A percentile compares a stretch with the other conserved stretches of the same genome.
phyloP scores from a whole-genome alignment of 495 filamentous ascomycete species.

The Xylaria intraflava region DNA sequence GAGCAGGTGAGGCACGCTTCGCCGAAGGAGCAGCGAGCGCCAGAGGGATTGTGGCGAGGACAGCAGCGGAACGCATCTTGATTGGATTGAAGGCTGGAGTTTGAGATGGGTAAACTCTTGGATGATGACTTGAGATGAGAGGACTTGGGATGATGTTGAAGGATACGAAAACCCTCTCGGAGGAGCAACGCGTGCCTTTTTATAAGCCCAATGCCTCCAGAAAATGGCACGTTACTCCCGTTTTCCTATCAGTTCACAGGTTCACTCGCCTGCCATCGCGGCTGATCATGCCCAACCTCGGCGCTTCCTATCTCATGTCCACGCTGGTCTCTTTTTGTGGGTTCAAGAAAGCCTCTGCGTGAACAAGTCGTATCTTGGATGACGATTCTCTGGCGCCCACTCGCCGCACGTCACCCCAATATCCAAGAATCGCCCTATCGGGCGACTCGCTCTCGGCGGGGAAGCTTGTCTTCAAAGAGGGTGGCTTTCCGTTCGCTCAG shows the following conservation, averaged over 20 bases:
- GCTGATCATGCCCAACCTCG: conserved; percentile 6
- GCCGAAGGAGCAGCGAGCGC: conserved; percentile 25
- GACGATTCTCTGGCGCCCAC: not conserved
- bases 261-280: conserved; percentile 3
- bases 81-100: not conserved
- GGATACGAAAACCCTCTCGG: not conserved
- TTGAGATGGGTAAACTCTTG: not conserved
- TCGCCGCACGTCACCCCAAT: too few relatives aligned
- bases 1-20: conserved; percentile 21
- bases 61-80: conserved; percentile 22
- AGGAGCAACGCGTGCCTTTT: not conserved
- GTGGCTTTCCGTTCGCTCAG: not conserved
- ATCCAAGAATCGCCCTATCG: not conserved
- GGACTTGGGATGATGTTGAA: conserved; percentile 1
- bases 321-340: not conserved
- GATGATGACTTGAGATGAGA: not conserved
- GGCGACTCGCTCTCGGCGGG: not conserved
- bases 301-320: conserved; percentile 2
- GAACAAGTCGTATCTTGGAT: not conserved
- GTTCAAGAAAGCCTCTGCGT: not conserved
- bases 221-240: not conserved
- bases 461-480: not conserved
- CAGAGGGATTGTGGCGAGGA: conserved; percentile 24
- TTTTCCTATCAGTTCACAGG: not conserved
- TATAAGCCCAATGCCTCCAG: conserved; percentile 3